Base-by-base conservation (phyloP, 345 rosid genomes). In the Schrenkiella parvula region DNA sequence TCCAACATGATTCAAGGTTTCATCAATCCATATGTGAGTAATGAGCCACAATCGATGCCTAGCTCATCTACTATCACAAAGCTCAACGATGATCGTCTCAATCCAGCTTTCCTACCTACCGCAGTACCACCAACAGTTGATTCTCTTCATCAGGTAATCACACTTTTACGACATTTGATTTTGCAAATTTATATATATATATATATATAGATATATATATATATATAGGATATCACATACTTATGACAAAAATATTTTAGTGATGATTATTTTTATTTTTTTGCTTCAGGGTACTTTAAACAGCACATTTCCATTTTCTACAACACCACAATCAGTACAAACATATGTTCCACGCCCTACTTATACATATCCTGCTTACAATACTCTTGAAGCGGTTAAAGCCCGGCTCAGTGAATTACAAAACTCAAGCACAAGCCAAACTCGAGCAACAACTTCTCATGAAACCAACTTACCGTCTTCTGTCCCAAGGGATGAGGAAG, bases 281-380 rank as follows among this genome's bases (percentile, higher is more conserved):
- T 31, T 10, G 22, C 39, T 64, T 2, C 26, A 66, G 72, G 67
- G 2, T 2, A 28, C n/a, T 66, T 74, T 23, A 12, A 38, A 29
- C 44, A 66, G 6, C 25, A n/a, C 43, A 28, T 10, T 4, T 66
- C 35, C 3, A 5, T 44, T 44, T 25, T 9, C 22, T 10, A 15
- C 9, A 10, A 31, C 32, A 44, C 51, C 66, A 28, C 34, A 35
- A 48, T 15, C 61, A 38, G 0, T 64, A 54, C 66, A 41, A 35
- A 25, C 5, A 37, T 9, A n/a, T 74, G 8, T 38, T 57, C 46
- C 54, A 29, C 10, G 23, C 3, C n/a, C 11, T 28, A 29, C 1
- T 2, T 26, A 58, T 48, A 28, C 6, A 39, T 66, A 74, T 74
- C 73, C 67, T 58, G 37, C 58, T 19, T 74, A 66, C 54, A 74